Evolutionary conservation across 1,284 basidiomycete genomes (phyloP), one percentile per base, ranked within the genome.

Genomic region (Pholiota adiposa): DNA sequence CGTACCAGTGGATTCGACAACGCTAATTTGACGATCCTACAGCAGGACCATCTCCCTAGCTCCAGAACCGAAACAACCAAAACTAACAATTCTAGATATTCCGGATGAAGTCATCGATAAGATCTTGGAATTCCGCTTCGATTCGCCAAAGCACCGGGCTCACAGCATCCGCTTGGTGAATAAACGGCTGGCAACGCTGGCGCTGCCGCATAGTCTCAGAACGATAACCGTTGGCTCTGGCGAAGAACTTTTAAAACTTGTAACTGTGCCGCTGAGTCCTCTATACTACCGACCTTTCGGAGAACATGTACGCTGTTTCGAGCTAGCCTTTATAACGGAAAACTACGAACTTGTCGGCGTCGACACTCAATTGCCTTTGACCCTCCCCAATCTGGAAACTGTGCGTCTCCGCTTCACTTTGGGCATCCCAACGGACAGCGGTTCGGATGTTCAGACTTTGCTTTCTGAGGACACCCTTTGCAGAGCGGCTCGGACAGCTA

Each of bases 241-340:
- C 7, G 51, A 57, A 16, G 55, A 41, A 1, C 44, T 67, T 12
- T 19, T 43, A 19, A 40, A 41, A 6, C 48, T 66, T 21, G 29
- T 62, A n/a, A 48, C 58, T 16, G 57, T 44, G n/a, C 56, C 62
- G n/a, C 38, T 60, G 25, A 63, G 60, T 34, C 65, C 64, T 52
- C 51, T 68, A 9, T 65, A 61, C 23, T 23, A 56, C 27, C 41
- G 31, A 46, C 36, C 52, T 16, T 51, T 65, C 5, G 57, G 56
- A n/a, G 56, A 54, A 27, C 62, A 60, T 34, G 58, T 67, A 2
- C 53, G 38, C 25, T 65, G 59, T 49, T 60, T 67, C 29, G 64
- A 67, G 33, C 43, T 67, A 3, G 40, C 43, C 2, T 64, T 65
- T 43, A 41, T 52, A 9, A 54, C 54, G 14, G 55, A 57, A 36